Percentiles rank a stretch among this genome's conserved stretches.
These are phyloP conservation scores for Fistulifera pelliculosa DNA, from an alignment of 108 stramenopile genomes.

Conservation along the genomic window DNA sequence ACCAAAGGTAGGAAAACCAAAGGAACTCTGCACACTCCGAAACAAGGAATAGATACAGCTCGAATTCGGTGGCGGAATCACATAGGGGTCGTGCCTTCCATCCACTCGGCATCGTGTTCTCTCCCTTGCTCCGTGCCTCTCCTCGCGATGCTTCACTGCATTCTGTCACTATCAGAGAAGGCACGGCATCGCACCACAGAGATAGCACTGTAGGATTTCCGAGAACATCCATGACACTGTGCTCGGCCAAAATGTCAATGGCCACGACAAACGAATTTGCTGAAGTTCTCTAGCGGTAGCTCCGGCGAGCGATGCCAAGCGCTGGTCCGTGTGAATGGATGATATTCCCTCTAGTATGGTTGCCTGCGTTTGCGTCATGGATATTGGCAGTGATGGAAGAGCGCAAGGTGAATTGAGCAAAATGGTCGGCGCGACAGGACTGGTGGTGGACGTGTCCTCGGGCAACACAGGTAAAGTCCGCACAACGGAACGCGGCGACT, in stretches of 20 bases:
- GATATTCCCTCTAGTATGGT: not conserved
- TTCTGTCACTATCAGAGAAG: slow-evolving; percentile 44
- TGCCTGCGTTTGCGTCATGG: not conserved
- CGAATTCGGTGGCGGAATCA: slow-evolving; percentile 29
- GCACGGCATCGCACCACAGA: slow-evolving; percentile 66
- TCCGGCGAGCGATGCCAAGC: slow-evolving; percentile 7
- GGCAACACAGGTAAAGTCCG: not conserved
- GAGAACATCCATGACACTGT: slow-evolving; percentile 47
- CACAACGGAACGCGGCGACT: not conserved
- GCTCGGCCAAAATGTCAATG: slow-evolving; percentile 9
- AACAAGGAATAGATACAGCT: slow-evolving; percentile 14
- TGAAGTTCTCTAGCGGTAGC: not conserved
- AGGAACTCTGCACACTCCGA: slow-evolving; percentile 7
- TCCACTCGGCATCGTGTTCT: slow-evolving; percentile 72
- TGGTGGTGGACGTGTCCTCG: not conserved
- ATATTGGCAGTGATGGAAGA: not conserved
- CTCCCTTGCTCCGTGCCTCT: no score
- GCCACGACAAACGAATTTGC: slow-evolving; percentile 26
- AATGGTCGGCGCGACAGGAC: not conserved
- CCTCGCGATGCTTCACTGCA: slow-evolving; percentile 30
- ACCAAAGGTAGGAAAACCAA: slow-evolving; percentile 29
- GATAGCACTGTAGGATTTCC: slow-evolving; percentile 46
- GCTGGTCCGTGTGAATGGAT: not conserved
- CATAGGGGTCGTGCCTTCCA: slow-evolving; percentile 50
- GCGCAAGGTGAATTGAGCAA: not conserved